Evolutionary conservation across 1,284 basidiomycete species (phyloP).

Genomic region (Phylloboletellus chloephorus): DNA sequence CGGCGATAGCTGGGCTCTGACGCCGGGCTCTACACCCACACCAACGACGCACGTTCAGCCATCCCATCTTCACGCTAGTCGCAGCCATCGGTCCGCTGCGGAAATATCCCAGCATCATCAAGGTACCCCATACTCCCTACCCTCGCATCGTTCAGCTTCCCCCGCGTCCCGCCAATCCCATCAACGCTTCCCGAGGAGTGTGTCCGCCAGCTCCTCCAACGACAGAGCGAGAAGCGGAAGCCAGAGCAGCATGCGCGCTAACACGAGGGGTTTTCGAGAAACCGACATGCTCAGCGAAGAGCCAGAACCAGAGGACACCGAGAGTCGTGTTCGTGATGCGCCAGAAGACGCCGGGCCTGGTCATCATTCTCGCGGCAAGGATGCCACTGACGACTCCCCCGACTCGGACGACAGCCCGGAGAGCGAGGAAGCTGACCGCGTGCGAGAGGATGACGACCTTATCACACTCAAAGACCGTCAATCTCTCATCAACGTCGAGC

Average conservation of each 20-base stretch:
- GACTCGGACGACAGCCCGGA: slow-evolving; percentile 35
- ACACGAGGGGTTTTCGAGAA: slow-evolving; percentile 41
- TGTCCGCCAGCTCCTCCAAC: slow-evolving; percentile 45
- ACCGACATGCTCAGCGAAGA: slow-evolving; percentile 43
- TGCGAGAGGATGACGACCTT: slow-evolving; percentile 68
- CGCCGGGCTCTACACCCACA: slow-evolving; percentile 36
- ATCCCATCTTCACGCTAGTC: slow-evolving; percentile 41
- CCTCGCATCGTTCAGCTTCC: slow-evolving; percentile 36
- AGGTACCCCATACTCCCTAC: slow-evolving; percentile 60
- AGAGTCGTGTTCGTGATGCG: slow-evolving; percentile 30
- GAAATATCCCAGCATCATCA: slow-evolving; percentile 60
- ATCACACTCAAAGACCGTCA: slow-evolving; percentile 96
- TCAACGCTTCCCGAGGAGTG: slow-evolving; percentile 36
- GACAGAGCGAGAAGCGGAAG: slow-evolving; percentile 55
- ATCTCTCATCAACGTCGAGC: slow-evolving; percentile 97
- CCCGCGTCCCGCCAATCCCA: slow-evolving; percentile 37
- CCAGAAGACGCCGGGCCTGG: slow-evolving; percentile 28
- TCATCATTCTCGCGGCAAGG: slow-evolving; percentile 27
- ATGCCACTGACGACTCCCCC: slow-evolving; percentile 22
- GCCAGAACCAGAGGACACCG: slow-evolving; percentile 37
- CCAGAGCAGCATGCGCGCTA: slow-evolving; percentile 49
- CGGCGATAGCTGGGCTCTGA: slow-evolving; percentile 28
- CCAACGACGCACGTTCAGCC: slow-evolving; percentile 24
- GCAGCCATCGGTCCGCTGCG: slow-evolving; percentile 49
- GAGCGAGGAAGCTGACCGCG: slow-evolving; percentile 33